These are phyloP conservation scores for Zygosaccharomyces gambellarensis DNA, from an alignment of 805 yeast genomes.

Conservation along the genomic window DNA sequence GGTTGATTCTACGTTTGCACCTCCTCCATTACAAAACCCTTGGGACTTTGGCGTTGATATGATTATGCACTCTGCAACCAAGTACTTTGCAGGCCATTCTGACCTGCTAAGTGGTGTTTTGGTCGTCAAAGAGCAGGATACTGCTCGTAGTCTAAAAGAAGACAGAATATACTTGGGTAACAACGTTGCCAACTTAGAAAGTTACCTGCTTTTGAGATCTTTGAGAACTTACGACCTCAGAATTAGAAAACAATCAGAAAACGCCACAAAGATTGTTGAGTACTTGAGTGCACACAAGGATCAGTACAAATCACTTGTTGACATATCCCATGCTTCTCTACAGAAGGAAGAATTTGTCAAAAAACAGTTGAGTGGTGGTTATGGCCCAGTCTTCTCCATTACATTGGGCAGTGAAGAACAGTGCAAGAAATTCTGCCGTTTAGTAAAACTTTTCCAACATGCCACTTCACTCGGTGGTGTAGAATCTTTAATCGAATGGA, in stretches of 20 bases:
- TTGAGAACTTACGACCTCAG: slow-evolving; percentile 76
- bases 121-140: slow-evolving; percentile 52
- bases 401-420: slow-evolving; percentile 44
- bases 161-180: slow-evolving; percentile 78
- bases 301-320: slow-evolving; percentile 44
- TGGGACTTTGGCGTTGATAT: slow-evolving; percentile 81
- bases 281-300: slow-evolving; percentile 48
- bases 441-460: slow-evolving; percentile 69
- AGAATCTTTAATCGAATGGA: slow-evolving; percentile 88
- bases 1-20: slow-evolving; percentile 89
- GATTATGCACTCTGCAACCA: slow-evolving; percentile 90
- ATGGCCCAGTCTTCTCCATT: slow-evolving; percentile 73
- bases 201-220: slow-evolving; percentile 70
- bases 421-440: slow-evolving; percentile 63
- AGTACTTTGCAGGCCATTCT: slow-evolving; percentile 94
- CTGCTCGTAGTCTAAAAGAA: slow-evolving; percentile 42
- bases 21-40: slow-evolving; percentile 83
- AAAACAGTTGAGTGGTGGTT: slow-evolving; percentile 61
- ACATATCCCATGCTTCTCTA: slow-evolving; percentile 66
- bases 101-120: slow-evolving; percentile 81
- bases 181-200: slow-evolving; percentile 71
- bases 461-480: slow-evolving; percentile 93
- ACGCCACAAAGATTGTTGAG: slow-evolving; percentile 57
- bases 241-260: slow-evolving; percentile 58
- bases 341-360: slow-evolving; percentile 67